Base-by-base conservation (phyloP, 768 basidiomycete genomes). In the Lyophyllum shimeji region DNA sequence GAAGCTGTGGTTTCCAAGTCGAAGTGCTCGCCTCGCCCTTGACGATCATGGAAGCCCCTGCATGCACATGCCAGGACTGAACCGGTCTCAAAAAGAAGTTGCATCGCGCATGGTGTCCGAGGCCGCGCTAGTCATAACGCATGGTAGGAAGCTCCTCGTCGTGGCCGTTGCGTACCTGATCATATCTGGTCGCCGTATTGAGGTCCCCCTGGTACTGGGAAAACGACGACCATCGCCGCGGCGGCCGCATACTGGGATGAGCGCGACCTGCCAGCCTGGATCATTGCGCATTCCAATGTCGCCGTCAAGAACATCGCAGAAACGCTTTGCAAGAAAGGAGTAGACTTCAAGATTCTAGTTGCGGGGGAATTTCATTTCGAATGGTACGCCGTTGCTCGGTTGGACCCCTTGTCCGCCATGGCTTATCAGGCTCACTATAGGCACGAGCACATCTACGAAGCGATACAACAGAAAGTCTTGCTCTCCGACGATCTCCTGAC, bases 191-290 rank as follows among this genome's bases (percentile, higher is more conserved):
- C 7, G 18, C 13, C 3, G 27, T 34, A 52, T 43, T 8, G 24
- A 79, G 80, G 79, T 5, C 79, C 80, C 21, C 80, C 80, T 11
- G 80, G 79, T 2, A 81, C 82, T 2, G 81, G 82, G 2, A 83
- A 83, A 60, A 83, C 82, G 4, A 74, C 75, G 0, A 78, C 78
- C 0, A 83, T 82, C 42, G 68, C 78, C 2, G 76, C 76, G 0
- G 75, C 78, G 0, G 72, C 75, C 2, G 53, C 70, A 6, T 60
- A 69, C 3, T 79, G 78, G 76, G 63, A 65, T 5, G 13, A 62
- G 0, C n/a, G 44, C 3, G 34, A 55, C 7, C 57, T 62, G 27
- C 60, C 68, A 2, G 65, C 69, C 0, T 78, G 77, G 75, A 74
- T 80, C 27, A 68, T 77, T 3, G 77, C 77, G 0, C 78, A 81